phyloP scores from a whole-genome alignment of 2,329 filamentous ascomycete species.

The Claviceps sp. region DNA sequence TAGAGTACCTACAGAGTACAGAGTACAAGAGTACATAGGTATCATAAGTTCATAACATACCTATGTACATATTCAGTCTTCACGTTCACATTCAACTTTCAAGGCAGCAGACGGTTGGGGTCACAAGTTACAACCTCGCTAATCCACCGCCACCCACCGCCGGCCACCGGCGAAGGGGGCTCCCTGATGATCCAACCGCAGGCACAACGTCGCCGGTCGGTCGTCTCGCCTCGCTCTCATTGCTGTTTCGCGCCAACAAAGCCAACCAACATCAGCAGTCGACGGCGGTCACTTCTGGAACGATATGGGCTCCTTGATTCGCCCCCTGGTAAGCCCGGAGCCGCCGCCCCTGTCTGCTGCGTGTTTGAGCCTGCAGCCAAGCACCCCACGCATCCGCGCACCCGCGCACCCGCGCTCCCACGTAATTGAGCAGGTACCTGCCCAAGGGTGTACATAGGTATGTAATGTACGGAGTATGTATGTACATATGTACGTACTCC shows the following conservation, averaged over 20 bases:
- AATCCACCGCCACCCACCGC: conserved; percentile 1
- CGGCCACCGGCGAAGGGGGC: conserved; percentile 1
- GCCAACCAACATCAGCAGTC: background rate
- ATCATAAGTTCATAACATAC: too few species aligned
- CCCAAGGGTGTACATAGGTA: background rate
- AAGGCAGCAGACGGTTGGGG: too few species aligned
- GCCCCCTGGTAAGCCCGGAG: conserved; percentile 1
- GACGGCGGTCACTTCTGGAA: conserved; percentile 4
- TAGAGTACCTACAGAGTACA: too few species aligned
- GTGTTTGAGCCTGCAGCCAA: conserved; percentile 2
- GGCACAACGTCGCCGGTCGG: background rate
- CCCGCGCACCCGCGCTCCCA: background rate
- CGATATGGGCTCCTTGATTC: conserved; percentile 3
- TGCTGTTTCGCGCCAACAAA: conserved; percentile 3
- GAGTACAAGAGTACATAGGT: too few species aligned
- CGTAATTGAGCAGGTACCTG: background rate
- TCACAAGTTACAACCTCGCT: background rate
- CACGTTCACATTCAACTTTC: too few species aligned
- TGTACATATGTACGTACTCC: too few species aligned
- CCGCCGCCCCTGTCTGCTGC: conserved; percentile 6
- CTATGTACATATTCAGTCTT: too few species aligned
- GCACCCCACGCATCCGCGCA: background rate
- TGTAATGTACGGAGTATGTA: too few species aligned
- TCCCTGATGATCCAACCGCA: background rate
- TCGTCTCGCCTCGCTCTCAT: background rate